Base-by-base conservation (phyloP, 2,329 filamentous ascomycete genomes). In the Arthrobotrys conoides region DNA sequence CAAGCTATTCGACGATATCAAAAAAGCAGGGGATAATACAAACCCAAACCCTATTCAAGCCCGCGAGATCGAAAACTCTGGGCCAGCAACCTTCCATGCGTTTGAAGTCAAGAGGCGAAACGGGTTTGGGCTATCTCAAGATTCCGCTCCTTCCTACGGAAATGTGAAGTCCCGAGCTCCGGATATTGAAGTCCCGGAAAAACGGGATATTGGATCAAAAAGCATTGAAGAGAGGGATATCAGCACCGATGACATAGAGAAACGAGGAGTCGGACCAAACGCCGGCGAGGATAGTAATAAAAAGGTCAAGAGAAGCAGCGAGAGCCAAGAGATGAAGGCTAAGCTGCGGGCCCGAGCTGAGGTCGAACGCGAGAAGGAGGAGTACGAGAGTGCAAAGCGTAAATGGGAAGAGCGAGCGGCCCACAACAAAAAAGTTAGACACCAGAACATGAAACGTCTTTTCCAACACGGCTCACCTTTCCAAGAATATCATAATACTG, bases 391-490 rank as follows among this genome's bases (percentile, higher is more conserved):
- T 8, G 27, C 27, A 18, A 48, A n/a, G 1, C 5, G n/a, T 9
- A 44, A 18, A 14, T 49, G 57, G 41, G 38, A 65, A 46, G 48
- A 22, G 3, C 30, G 33, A 46, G n/a, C 20, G 16, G 30, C 41
- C 3, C 64, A 69, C 20, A 63, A 63, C 24, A 59, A 48, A 3
- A 76, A 55, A 36, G 46, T 69, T n/a, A 33, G 44, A 49, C 71
- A 36, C 9, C 63, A 64, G 14, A 64, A 76, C 14, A 27, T 76
- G n/a, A 77, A 71, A 33, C 51, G 75, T 18, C 61, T 66, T 14
- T 72, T 68, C 51, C 44, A 78, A 48, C 41, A 61, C 1, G 55
- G 44, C 14, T 55, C 59, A 14, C 68, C 68, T 0, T 46, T 72
- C 16, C 75, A 78, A 48, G 68, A 57, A 5, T 78, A 78, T 16